phyloP scores from a whole-genome alignment of 306 rosid genomes.

The Pueraria montana region DNA sequence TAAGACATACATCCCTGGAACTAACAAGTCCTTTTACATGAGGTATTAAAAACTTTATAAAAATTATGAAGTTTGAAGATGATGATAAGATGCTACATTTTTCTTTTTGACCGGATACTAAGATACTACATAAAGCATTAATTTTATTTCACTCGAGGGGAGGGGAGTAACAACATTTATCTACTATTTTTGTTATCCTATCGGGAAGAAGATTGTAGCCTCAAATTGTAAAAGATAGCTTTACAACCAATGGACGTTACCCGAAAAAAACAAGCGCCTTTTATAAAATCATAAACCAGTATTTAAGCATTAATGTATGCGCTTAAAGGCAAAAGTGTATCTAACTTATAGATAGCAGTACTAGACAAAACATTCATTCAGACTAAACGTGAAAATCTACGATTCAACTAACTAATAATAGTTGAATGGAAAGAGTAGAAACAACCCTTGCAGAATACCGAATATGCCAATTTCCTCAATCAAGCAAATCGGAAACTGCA shows the following conservation, averaged over 20 bases:
- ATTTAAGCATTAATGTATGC: not conserved
- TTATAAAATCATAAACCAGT: not conserved
- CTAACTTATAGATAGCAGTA: not conserved
- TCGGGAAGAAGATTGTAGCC: not conserved
- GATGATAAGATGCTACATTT: not conserved
- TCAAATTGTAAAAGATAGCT: not conserved
- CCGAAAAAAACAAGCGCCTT: not conserved
- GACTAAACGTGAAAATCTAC: constrained; percentile 23
- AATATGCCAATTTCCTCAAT: constrained; percentile 52
- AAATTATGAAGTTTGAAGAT: not conserved
- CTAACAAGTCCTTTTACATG: too few relatives aligned
- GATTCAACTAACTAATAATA: constrained; percentile 6
- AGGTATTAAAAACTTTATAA: not conserved
- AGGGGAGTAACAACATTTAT: not conserved
- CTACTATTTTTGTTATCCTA: not conserved
- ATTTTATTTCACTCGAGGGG: not conserved
- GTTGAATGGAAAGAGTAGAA: constrained; percentile 28
- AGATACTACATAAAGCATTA: not conserved
- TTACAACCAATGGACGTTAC: not conserved
- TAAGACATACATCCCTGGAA: too few relatives aligned
- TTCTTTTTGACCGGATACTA: not conserved
- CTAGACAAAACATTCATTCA: constrained; percentile 15
- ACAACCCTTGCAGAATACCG: not conserved
- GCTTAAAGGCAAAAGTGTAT: not conserved
- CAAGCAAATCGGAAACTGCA: constrained; percentile 73